Base-by-base conservation (phyloP, 352 stramenopile species). In the Globisporangium middletonii region DNA sequence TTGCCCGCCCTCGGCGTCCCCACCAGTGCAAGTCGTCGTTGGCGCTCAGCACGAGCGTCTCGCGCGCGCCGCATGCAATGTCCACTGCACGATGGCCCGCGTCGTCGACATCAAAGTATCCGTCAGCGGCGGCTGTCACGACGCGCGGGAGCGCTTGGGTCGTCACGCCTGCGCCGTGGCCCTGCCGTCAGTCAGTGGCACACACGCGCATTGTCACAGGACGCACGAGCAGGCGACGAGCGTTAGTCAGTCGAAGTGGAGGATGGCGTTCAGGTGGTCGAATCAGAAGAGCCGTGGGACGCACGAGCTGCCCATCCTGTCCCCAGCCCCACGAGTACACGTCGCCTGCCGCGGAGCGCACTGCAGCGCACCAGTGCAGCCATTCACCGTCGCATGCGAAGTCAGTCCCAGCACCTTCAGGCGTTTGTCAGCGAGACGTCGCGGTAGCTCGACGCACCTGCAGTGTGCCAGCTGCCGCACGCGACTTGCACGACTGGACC, bases 301-400 rank as follows among this genome's bases (percentile, higher is more conserved):
- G 50, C 65, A 91, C 83, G 70, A 93, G 44, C 66, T 93, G 83
- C 0, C 74, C 73, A 63, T 92, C 70, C 38, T 63, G 72, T 27
- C 80, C 77, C 83, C 83, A 93, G 19, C 83, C 83, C 77, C 79
- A 93, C 28, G 79, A 86, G 62, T 92, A 93, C 30, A 92, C 47
- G 53, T 93, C 81, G 1, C 81, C 77, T 6, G 74, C 72, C 3
- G 69, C 66, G 7, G 81, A 88, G 15, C 80, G 62, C 18, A 55
- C 77, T 81, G 28, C 15, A 16, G 4, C 18, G 8, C 6, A 37
- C 28, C 37, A 46, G 27, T 23, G 38, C 33, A 1, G 7, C 33
- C 33, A 38, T 38, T 9, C 6, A 1, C 33, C 33, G 43, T 43
- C 11, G 19, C 9, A 16, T 19, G 9, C 33, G 33, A 23, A 23